A percentile compares a stretch with the other conserved stretches of the same genome.
Conservation (phyloP, 1,284 basidiomycete genomes). For the Rugosomyces carneus region DNA sequence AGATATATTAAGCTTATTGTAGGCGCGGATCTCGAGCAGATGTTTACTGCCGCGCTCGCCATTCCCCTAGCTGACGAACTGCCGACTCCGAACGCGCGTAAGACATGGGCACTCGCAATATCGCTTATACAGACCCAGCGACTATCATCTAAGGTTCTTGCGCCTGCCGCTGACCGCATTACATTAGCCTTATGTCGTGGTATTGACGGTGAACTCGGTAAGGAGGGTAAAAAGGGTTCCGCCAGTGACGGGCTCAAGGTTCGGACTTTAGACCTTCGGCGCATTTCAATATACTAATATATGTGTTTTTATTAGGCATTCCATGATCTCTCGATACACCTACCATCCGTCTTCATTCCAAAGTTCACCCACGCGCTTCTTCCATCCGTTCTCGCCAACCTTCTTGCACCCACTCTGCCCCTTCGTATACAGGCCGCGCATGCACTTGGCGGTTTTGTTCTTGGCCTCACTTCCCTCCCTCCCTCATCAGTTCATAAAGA, state of each 20-base stretch:
- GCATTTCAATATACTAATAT: constrained; percentile 9
- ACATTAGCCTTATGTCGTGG: constrained; percentile 64
- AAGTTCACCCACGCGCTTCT: constrained; percentile 51
- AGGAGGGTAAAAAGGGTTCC: constrained; percentile 80
- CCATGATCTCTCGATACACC: constrained; percentile 57
- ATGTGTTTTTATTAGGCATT: constrained; percentile 47
- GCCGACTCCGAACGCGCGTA: constrained; percentile 76
- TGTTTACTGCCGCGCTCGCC: constrained; percentile 57
- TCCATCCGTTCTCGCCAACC: constrained; percentile 52
- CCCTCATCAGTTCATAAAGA: constrained; percentile 41
- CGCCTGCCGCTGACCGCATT: constrained; percentile 56
- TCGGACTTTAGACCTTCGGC: constrained; percentile 16
- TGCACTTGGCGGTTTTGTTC: constrained; percentile 62
- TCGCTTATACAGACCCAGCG: constrained; percentile 66
- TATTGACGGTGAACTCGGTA: constrained; percentile 76
- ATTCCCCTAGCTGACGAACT: constrained; percentile 62
- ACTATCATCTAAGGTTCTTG: constrained; percentile 53
- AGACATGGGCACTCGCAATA: constrained; percentile 71
- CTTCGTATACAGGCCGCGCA: constrained; percentile 67
- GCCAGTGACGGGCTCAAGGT: constrained; percentile 70
- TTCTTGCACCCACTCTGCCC: constrained; percentile 54
- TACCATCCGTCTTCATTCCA: constrained; percentile 58
- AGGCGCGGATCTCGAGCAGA: constrained; percentile 54
- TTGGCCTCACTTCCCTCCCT: constrained; percentile 43
- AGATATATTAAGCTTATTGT: constrained; percentile 1